Evolutionary conservation across 257 asterid species (phyloP), one percentile per base, ranked within the genome.

Genomic region (Cinchona pubescens): DNA sequence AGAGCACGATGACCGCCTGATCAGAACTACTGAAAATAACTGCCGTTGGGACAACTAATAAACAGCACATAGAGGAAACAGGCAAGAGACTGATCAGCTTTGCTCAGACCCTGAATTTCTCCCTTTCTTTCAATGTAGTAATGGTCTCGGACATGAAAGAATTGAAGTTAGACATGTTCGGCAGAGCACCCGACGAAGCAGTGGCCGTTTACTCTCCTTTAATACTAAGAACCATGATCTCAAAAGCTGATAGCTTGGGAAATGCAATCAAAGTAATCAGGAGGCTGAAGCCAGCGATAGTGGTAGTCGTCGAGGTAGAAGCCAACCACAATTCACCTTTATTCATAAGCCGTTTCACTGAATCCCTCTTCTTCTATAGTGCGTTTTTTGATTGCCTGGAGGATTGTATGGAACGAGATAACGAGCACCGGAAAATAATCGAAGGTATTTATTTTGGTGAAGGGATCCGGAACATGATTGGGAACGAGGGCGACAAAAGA

Each of bases 291-390:
- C 96, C 94, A 16, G 79, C 71, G 43, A 43, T 86, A 49, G 82
- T 87, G 87, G 91, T 90, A 37, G 86, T 90, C 21, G 63, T 58
- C 23, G 96, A 90, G 77, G 94, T 89, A 3, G 92, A 90, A 83
- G 94, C 89, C 10, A 89, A 87, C 63, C 90, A 88, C 64, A 90
- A 90, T 76, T 89, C 96, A 3, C 87, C 91, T 11, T 79, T 86
- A 3, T 90, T 90, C 71, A 59, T 85, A 2, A 88, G 81, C 70
- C 87, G 96, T 14, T 90, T 90, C 78, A 83, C 68, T 21, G 96
- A 88, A 76, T 81, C 91, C 0, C 83, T 90, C 6, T 62, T 86
- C 64, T 90, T 80, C 58, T 87, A 85, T 71, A 46, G 88, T 46
- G 90, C 89, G 0, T 84, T 83, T 40, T 90, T 88, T 1, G 94